Evolutionary conservation across 169 alveolate genomes (phyloP).

Genomic region (Plasmodium gaboni): DNA sequence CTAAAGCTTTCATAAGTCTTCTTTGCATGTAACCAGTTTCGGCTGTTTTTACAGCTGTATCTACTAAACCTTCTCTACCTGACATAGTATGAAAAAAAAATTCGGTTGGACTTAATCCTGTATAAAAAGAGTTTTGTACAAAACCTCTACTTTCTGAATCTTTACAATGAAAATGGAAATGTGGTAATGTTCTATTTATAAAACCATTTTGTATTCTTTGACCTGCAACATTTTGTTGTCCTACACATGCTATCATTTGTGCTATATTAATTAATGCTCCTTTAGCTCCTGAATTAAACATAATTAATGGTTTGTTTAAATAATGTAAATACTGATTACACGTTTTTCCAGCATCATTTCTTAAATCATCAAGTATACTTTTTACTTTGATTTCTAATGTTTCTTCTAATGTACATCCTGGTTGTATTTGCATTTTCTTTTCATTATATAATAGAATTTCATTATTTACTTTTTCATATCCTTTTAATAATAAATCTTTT

Average conservation of each 20-base stretch:
- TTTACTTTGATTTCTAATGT: conserved; percentile 95
- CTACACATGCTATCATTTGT: conserved; percentile 99
- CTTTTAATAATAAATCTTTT: conserved; percentile 85
- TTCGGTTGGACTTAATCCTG: conserved; percentile 96
- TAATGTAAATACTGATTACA: conserved; percentile 91
- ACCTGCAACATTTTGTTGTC: conserved; percentile 97
- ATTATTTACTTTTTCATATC: conserved; percentile 92
- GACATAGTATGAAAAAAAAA: conserved; percentile 99
- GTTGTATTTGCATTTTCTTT: conserved; percentile 93
- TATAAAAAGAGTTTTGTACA: conserved; percentile 96
- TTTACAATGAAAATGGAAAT: conserved; percentile 92
- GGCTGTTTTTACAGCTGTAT: conserved; percentile 99
- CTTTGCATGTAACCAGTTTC: conserved; percentile 99
- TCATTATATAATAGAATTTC: conserved; percentile 88
- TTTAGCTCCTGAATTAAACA: conserved; percentile 99
- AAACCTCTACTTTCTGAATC: conserved; percentile 98
- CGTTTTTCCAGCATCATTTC: conserved; percentile 95
- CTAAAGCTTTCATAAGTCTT: conserved; percentile 97
- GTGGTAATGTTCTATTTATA: conserved; percentile 97
- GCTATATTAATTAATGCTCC: conserved; percentile 97
- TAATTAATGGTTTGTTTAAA: conserved; percentile 94
- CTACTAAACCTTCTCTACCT: conserved; percentile 99
- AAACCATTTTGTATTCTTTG: conserved; percentile 98
- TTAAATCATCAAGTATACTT: conserved; percentile 92
- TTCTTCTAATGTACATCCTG: conserved; percentile 97